Evolutionary conservation across 352 stramenopile genomes (phyloP).

Genomic region (Phytopythium aichiense): DNA sequence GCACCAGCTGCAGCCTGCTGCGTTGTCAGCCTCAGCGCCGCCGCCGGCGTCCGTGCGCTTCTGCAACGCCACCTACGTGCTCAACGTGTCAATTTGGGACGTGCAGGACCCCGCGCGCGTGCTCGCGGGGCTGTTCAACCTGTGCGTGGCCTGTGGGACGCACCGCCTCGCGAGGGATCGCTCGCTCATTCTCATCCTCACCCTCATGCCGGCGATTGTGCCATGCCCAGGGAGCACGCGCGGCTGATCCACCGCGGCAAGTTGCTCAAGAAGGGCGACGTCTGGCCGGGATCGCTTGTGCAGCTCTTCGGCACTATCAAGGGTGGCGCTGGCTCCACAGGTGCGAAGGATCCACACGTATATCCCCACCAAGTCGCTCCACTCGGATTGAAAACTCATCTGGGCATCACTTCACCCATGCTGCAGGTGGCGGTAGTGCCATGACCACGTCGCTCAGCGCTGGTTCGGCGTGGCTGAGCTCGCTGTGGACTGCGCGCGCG

Average conservation of each 20-base stretch:
- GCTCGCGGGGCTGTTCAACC: slow-evolving; percentile 63
- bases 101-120: slow-evolving; percentile 63
- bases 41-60: slow-evolving; percentile 64
- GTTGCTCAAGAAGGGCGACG: slow-evolving; percentile 76
- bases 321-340: slow-evolving; percentile 5
- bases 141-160: slow-evolving; percentile 32
- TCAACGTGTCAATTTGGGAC: slow-evolving; percentile 78
- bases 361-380: background rate
- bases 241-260: slow-evolving; percentile 76
- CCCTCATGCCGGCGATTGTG: background rate
- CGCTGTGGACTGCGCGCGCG: slow-evolving; percentile 35
- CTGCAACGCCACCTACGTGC: slow-evolving; percentile 73
- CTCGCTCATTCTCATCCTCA: too few relatives aligned
- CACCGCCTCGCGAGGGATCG: background rate
- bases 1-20: slow-evolving; percentile 34
- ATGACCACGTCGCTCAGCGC: slow-evolving; percentile 13
- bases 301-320: slow-evolving; percentile 80
- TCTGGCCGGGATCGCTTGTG: slow-evolving; percentile 76
- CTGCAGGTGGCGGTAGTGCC: background rate
- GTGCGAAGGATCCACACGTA: background rate
- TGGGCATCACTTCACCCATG: background rate
- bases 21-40: slow-evolving; percentile 10
- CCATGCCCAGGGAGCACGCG: slow-evolving; percentile 48
- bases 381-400: background rate
- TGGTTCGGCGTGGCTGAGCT: slow-evolving; percentile 22